Evolutionary conservation across 768 basidiomycete species (phyloP).

Genomic region (Mycena vitilis): DNA sequence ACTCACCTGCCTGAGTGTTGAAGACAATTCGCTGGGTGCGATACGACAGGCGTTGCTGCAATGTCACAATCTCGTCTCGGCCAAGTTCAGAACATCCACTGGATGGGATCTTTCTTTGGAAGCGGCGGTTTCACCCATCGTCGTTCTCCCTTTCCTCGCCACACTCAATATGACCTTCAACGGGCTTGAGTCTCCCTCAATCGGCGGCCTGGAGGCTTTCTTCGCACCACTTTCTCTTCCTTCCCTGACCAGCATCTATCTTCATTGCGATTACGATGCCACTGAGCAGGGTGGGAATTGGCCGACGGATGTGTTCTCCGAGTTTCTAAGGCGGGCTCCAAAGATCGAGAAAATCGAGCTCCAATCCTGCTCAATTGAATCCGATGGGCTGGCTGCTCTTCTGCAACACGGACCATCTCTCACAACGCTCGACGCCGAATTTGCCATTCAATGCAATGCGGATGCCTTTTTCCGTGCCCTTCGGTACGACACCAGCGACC

Average conservation of each 20-base stretch:
- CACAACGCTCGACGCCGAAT: too few relatives aligned
- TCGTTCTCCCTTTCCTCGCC: neutral
- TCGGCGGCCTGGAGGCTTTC: conserved; percentile 6
- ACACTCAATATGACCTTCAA: too few relatives aligned
- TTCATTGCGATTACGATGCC: neutral
- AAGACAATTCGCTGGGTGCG: conserved; percentile 2
- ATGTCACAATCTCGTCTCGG: conserved; percentile 11
- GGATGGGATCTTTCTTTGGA: too few relatives aligned
- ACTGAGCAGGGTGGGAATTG: neutral
- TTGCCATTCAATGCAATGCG: too few relatives aligned
- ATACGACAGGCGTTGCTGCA: conserved; percentile 3
- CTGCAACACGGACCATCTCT: too few relatives aligned
- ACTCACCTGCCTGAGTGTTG: conserved; percentile 1
- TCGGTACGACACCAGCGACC: conserved; percentile 6
- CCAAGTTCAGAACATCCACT: neutral
- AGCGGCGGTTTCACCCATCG: too few relatives aligned
- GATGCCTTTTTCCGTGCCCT: conserved; percentile 10
- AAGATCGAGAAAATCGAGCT: conserved; percentile 7
- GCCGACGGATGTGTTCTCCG: conserved; percentile 3
- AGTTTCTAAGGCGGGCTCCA: conserved; percentile 10
- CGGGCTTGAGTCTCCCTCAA: neutral
- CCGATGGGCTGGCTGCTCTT: neutral
- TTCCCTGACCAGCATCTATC: conserved; percentile 3
- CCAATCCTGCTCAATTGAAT: neutral
- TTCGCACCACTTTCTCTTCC: conserved; percentile 12